phyloP scores from a whole-genome alignment of 2,329 filamentous ascomycete species.

The Bipolaris oryzae region DNA sequence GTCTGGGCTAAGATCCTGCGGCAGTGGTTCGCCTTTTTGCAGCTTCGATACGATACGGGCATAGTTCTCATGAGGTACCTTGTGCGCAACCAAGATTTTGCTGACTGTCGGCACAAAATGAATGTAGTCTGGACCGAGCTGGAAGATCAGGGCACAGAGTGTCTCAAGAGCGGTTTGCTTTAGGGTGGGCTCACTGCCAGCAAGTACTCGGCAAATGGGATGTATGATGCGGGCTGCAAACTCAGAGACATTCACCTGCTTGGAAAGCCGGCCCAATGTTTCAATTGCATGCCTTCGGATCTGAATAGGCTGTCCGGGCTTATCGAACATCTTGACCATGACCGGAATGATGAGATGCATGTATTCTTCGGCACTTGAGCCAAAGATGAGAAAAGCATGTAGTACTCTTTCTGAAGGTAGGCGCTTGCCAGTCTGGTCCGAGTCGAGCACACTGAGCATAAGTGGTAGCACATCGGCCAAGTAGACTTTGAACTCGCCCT shows the following conservation, averaged over 20 bases:
- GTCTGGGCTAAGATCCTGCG: constrained; percentile 89
- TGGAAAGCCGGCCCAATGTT: constrained; percentile 89
- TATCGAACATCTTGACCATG: constrained; percentile 93
- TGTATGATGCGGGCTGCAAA: constrained; percentile 97
- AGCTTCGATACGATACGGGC: constrained; percentile 90
- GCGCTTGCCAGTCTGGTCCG: constrained; percentile 77
- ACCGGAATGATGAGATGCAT: constrained; percentile 99
- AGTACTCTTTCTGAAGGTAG: constrained; percentile 86
- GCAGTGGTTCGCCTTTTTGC: constrained; percentile 92
- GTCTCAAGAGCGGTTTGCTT: constrained; percentile 88
- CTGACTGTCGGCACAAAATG: constrained; percentile 94
- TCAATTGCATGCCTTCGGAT: constrained; percentile 91
- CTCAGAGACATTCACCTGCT: constrained; percentile 96
- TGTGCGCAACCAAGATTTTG: constrained; percentile 77
- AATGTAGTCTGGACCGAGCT: constrained; percentile 91
- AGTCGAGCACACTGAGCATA: constrained; percentile 93
- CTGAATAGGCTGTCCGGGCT: constrained; percentile 76
- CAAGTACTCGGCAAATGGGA: constrained; percentile 82
- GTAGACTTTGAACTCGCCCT: constrained; percentile 98
- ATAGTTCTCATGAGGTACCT: constrained; percentile 89
- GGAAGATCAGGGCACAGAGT: constrained; percentile 91
- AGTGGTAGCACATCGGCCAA: constrained; percentile 85
- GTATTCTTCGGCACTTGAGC: constrained; percentile 94
- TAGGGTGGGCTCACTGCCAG: constrained; percentile 72
- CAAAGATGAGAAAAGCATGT: constrained; percentile 94